Evolutionary conservation across 441 rosid genomes (phyloP).

Genomic region (Flueggea neowawraea): DNA sequence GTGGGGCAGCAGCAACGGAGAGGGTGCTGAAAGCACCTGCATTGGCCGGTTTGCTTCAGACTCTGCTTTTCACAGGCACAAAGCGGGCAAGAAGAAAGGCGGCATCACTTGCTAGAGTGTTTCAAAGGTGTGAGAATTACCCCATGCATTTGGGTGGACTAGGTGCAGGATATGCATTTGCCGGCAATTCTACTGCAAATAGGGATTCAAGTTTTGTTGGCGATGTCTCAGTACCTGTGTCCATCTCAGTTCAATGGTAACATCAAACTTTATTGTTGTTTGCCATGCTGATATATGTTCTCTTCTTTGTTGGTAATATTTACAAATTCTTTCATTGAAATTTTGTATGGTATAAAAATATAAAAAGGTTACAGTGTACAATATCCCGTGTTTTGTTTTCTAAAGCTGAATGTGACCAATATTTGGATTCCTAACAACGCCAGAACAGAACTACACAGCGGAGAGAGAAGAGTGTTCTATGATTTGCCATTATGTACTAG

Average conservation of each 20-base stretch:
- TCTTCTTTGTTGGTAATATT: conserved; percentile 34
- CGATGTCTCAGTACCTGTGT: conserved; percentile 65
- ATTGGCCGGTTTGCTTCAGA: conserved; percentile 74
- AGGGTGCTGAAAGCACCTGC: conserved; percentile 77
- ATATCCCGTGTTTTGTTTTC: conserved; percentile 8
- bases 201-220: conserved; percentile 47
- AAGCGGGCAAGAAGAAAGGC: conserved; percentile 95
- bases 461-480: no score
- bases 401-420: conserved; percentile 18
- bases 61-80: conserved; percentile 80
- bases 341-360: conserved; percentile 23
- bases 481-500: no score
- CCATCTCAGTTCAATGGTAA: conserved; percentile 61
- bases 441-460: conserved; percentile 1
- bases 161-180: conserved; percentile 58
- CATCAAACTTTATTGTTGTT: conserved; percentile 18
- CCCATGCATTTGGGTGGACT: conserved; percentile 52
- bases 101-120: conserved; percentile 86
- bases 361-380: conserved; percentile 11
- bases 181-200: conserved; percentile 46
- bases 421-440: conserved; percentile 8
- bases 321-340: conserved; percentile 65
- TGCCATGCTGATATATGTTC: conserved; percentile 23
- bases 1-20: conserved; percentile 69
- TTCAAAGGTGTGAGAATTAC: conserved; percentile 68